Evolutionary conservation across 768 basidiomycete genomes (phyloP), one percentile per base, ranked within the genome.

Genomic region (Termitomyces sp.): DNA sequence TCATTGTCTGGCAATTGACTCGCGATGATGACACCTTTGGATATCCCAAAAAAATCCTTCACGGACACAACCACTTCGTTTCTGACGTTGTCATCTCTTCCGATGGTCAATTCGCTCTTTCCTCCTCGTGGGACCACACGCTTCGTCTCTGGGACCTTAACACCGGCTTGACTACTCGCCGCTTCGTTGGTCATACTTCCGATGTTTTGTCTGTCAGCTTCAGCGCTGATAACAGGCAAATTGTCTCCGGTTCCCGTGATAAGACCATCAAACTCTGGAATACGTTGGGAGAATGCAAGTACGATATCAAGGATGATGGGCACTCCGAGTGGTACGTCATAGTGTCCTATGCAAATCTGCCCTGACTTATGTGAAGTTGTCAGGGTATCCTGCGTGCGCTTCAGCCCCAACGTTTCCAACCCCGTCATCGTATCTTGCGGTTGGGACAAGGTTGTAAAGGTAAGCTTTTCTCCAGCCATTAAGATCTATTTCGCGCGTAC

Each of bases 391-490:
- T 98, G 96, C 73, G 97, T 99, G 42, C 90, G 96, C 71, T 99
- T 99, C 82, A 96, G 93, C 77, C 97, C 97, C 52, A 98, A 98
- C 71, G 86, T 95, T 62, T 66, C 85, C 77, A 98, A 95, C 81
- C 94, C 97, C 55, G 96, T 98, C 68, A 98, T 98, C 67, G 97
- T 99, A 56, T 98, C 97, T 58, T 90, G 88, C 66, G 97, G 97
- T 66, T 99, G 97, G 97, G 97, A 99, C 81, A 98, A 98, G 81
- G 93, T 98, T 60, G 97, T 99, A 71, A 99, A 99, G 87, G 97
- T 96, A 63, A 75, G 85, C 37, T 2, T 40, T 68, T 19, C 45
- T 62, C 53, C 22, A 15, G 44, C 52, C 44, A 30, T 38, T 45
- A 30, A n/a, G 34, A 14, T 53, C 10, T 14, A 26, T 47, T 50